Conservation (phyloP, 495 filamentous ascomycete species). For the Glonium stellatum region DNA sequence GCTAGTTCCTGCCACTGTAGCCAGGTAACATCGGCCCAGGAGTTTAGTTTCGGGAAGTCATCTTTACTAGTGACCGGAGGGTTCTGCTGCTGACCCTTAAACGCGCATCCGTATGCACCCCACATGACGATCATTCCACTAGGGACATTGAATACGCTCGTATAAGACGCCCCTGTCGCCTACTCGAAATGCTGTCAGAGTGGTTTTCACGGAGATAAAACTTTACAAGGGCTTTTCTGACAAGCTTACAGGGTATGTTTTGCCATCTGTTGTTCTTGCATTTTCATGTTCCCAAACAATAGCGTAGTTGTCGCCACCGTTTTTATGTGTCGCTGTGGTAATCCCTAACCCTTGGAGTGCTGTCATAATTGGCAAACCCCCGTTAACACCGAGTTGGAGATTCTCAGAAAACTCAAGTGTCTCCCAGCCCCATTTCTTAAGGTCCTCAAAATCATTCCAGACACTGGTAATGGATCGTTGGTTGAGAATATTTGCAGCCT, state of each 20-base stretch:
- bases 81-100: background rate
- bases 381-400: background rate
- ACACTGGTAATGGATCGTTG: background rate
- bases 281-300: constrained; percentile 1
- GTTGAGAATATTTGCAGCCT: background rate
- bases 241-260: background rate
- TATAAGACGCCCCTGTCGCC: background rate
- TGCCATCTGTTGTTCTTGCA: background rate
- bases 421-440: background rate
- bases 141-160: background rate
- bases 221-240: background rate
- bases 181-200: background rate
- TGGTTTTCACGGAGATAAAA: background rate
- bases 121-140: background rate
- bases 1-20: background rate
- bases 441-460: background rate
- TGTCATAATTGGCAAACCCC: background rate
- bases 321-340: background rate
- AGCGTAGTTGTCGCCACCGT: background rate
- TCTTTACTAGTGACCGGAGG: background rate
- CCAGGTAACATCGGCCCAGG: background rate
- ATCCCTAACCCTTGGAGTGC: background rate
- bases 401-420: background rate
- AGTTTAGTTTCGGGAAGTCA: background rate
- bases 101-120: background rate